Evolutionary conservation across 331 rosid genomes (phyloP).

Genomic region (Malus hybrid): DNA sequence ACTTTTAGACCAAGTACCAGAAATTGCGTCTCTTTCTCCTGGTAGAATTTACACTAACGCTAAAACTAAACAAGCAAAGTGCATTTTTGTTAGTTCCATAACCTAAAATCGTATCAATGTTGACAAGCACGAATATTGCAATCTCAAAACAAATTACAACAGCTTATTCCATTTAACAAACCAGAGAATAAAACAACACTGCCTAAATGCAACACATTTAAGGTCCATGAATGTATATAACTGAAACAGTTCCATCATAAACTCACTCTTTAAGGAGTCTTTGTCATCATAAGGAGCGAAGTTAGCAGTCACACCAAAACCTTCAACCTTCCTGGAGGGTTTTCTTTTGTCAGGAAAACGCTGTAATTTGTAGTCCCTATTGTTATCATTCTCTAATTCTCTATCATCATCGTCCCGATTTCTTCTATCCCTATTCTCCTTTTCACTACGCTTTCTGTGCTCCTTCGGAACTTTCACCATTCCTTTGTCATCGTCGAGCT

Average conservation of each 20-base stretch:
- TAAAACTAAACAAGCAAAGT: background rate
- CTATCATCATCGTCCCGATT: constrained; percentile 63
- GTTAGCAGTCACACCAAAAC: constrained; percentile 47
- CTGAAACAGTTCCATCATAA: constrained; percentile 4
- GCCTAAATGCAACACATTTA: background rate
- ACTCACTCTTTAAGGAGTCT: constrained; percentile 62
- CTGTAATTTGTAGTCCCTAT: constrained; percentile 54
- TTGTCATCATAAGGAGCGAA: constrained; percentile 56
- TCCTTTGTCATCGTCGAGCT: constrained; percentile 69
- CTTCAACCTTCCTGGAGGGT: constrained; percentile 64
- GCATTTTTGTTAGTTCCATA: background rate
- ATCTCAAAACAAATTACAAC: background rate
- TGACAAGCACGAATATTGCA: background rate
- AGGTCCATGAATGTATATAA: background rate
- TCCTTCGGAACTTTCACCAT: constrained; percentile 59
- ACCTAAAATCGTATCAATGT: background rate
- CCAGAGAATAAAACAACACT: constrained; percentile 13
- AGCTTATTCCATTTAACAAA: background rate
- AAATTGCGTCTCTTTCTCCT: background rate
- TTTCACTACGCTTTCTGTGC: constrained; percentile 54
- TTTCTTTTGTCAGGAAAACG: constrained; percentile 62
- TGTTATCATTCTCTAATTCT: constrained; percentile 60
- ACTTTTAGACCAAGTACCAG: background rate
- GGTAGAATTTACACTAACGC: background rate
- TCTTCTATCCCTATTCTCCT: constrained; percentile 65